Conservation (phyloP, 1,139 yeast genomes). For the Meyerozyma elateridarum region DNA sequence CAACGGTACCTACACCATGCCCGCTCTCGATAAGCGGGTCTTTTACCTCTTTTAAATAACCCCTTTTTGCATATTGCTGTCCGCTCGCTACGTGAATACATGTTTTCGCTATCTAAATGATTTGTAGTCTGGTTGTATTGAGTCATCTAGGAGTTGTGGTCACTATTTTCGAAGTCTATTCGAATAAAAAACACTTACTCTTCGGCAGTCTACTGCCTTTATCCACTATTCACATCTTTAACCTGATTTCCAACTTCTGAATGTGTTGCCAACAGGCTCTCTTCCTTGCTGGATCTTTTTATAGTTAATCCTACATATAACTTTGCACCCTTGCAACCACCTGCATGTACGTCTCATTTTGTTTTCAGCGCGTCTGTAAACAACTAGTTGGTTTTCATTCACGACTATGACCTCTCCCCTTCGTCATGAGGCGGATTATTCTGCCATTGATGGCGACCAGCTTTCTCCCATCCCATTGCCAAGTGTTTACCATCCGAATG, state of each 20-base stretch:
- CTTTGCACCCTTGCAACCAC: not conserved
- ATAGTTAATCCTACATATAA: too few relatives aligned
- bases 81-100: slow-evolving; percentile 4
- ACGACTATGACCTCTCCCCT: slow-evolving; percentile 3
- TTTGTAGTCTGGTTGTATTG: too few relatives aligned
- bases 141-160: too few relatives aligned
- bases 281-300: too few relatives aligned
- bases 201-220: too few relatives aligned
- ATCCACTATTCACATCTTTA: too few relatives aligned
- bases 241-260: too few relatives aligned
- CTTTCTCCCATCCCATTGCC: slow-evolving; percentile 1
- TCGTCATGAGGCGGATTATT: not conserved
- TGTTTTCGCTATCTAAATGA: too few relatives aligned
- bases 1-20: slow-evolving; percentile 14
- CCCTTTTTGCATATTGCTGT: slow-evolving; percentile 5
- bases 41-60: slow-evolving; percentile 2
- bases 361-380: slow-evolving; percentile 3
- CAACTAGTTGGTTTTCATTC: too few relatives aligned
- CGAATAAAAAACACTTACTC: too few relatives aligned
- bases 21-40: not conserved
- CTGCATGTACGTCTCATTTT: not conserved
- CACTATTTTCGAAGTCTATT: too few relatives aligned
- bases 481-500: not conserved
- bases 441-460: slow-evolving; percentile 2
- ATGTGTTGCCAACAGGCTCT: too few relatives aligned